Conservation (phyloP, 2,329 filamentous ascomycete species). For the Emergomyces pasteurianus region DNA sequence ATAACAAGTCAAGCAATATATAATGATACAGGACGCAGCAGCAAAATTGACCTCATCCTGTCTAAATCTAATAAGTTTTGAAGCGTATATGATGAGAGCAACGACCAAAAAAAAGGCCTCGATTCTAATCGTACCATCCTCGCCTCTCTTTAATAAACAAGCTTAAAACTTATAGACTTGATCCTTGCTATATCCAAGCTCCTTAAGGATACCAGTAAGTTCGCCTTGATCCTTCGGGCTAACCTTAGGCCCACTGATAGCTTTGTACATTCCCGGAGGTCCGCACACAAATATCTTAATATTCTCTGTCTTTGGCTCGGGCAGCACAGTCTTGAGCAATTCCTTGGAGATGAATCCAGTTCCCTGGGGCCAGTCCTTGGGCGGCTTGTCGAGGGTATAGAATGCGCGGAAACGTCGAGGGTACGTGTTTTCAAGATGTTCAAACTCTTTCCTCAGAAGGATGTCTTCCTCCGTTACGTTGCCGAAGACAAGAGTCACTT, state of each 20-base stretch:
- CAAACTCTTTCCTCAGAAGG: constrained; percentile 72
- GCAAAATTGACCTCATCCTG: background rate
- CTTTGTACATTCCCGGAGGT: constrained; percentile 85
- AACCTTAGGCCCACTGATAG: constrained; percentile 78
- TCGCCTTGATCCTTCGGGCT: constrained; percentile 93
- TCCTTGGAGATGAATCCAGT: constrained; percentile 83
- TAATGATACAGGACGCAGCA: background rate
- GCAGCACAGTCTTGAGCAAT: constrained; percentile 84
- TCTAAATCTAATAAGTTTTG: no score
- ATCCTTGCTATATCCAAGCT: constrained; percentile 72
- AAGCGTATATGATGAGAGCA: no score
- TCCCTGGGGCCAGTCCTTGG: constrained; percentile 61
- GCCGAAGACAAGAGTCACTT: constrained; percentile 89
- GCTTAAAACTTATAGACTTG: constrained; percentile 91
- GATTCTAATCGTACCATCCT: no score
- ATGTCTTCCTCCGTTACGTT: constrained; percentile 88
- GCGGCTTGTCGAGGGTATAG: constrained; percentile 80
- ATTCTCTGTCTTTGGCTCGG: constrained; percentile 81
- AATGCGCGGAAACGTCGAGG: constrained; percentile 92
- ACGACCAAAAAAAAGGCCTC: no score
- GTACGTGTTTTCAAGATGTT: constrained; percentile 84
- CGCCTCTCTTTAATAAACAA: background rate
- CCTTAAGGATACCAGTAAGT: constrained; percentile 66
- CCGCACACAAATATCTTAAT: constrained; percentile 97
- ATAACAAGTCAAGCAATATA: background rate